phyloP scores from a whole-genome alignment of 139 green algal species.

The Tetradesmus lagerheimii region DNA sequence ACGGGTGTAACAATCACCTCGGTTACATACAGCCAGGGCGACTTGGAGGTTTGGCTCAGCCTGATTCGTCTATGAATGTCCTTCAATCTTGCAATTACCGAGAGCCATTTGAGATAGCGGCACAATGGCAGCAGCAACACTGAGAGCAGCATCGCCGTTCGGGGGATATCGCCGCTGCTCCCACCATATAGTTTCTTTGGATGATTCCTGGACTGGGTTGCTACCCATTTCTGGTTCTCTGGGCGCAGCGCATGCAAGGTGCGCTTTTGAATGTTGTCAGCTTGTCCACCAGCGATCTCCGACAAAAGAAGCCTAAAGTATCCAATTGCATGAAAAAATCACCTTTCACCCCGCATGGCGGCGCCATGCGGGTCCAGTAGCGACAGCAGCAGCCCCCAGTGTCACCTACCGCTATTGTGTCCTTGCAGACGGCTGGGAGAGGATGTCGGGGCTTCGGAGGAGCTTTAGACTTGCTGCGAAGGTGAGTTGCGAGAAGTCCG shows the following conservation, averaged over 20 bases:
- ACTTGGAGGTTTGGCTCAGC: too few species aligned
- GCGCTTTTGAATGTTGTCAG: background rate
- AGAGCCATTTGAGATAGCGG: too few species aligned
- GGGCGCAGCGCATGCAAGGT: background rate
- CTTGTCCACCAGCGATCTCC: background rate
- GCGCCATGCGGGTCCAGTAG: too few species aligned
- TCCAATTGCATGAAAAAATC: background rate
- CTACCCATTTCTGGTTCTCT: background rate
- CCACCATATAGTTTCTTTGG: background rate
- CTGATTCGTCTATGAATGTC: too few species aligned
- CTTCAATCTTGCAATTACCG: too few species aligned
- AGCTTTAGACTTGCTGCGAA: background rate
- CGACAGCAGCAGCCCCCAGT: background rate
- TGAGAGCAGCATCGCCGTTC: background rate
- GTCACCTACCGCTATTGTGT: background rate
- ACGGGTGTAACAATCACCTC: too few species aligned
- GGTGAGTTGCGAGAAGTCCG: background rate
- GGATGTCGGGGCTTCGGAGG: background rate
- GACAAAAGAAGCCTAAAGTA: background rate
- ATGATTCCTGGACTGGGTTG: background rate
- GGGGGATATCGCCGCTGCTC: background rate
- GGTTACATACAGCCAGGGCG: too few species aligned
- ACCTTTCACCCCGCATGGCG: background rate
- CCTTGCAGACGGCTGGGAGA: background rate
- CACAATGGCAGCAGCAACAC: background rate